Evolutionary conservation across 1,284 basidiomycete species (phyloP).

Genomic region (Laetiporus sulphureus): DNA sequence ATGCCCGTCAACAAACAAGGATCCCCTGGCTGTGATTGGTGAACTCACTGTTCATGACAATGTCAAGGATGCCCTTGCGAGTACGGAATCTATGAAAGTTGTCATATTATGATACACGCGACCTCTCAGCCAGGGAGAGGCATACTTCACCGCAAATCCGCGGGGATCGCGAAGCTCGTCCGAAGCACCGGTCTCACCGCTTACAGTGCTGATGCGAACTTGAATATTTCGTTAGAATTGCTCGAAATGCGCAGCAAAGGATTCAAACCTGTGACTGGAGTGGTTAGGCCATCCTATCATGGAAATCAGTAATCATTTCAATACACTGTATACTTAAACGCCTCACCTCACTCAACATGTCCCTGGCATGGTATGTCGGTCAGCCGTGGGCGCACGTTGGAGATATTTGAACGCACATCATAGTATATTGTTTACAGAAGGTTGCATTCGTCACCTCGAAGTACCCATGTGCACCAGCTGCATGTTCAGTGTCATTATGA

Average conservation of each 20-base stretch:
- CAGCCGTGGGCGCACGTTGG: no score
- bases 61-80: constrained; percentile 82
- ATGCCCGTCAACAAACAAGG: no score
- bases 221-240: not conserved
- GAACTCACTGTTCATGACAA: constrained; percentile 67
- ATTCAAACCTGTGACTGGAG: constrained; percentile 18
- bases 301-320: not conserved
- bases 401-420: constrained; percentile 19
- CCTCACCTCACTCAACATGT: constrained; percentile 16
- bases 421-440: constrained; percentile 20
- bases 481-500: no score
- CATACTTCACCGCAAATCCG: constrained; percentile 32
- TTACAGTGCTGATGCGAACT: constrained; percentile 85
- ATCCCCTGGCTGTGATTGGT: no score
- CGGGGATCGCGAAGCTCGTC: constrained; percentile 91
- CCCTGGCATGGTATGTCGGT: constrained; percentile 12
- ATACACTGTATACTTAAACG: not conserved
- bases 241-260: not conserved
- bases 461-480: constrained; percentile 48
- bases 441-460: constrained; percentile 38
- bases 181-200: constrained; percentile 80
- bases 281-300: constrained; percentile 12
- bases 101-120: not conserved
- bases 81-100: constrained; percentile 39
- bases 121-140: not conserved